Conservation (phyloP, 371 early-diverging fungal species). For the Mucor saturninus region DNA sequence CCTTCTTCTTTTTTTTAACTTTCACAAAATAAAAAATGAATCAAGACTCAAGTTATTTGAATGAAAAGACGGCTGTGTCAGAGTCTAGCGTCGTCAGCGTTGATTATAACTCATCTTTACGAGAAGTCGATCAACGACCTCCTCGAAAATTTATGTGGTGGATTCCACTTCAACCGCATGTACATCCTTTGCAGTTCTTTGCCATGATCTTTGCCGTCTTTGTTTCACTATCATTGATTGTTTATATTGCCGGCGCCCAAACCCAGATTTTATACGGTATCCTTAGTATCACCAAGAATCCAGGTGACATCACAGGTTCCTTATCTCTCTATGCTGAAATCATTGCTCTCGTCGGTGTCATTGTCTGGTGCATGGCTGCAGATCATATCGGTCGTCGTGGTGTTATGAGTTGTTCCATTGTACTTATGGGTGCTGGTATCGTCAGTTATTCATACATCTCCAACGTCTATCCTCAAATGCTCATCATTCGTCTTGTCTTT, state of each 20-base stretch:
- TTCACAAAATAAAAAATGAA: conserved; percentile 1
- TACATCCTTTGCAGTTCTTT: conserved; percentile 43
- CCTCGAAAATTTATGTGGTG: conserved; percentile 48
- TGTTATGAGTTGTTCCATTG: conserved; percentile 28
- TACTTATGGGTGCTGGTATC: conserved; percentile 59
- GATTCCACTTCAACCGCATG: conserved; percentile 37
- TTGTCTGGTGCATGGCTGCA: conserved; percentile 39
- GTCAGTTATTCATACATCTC: conserved; percentile 51
- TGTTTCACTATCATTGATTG: conserved; percentile 33
- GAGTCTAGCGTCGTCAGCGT: conserved; percentile 8
- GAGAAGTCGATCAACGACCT: conserved; percentile 5
- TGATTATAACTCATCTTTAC: conserved; percentile 3
- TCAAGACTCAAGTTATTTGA: not conserved
- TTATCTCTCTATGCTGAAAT: conserved; percentile 69
- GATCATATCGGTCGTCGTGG: conserved; percentile 28
- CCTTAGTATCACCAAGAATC: conserved; percentile 10
- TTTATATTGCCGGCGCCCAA: conserved; percentile 41
- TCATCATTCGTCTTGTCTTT: conserved; percentile 61
- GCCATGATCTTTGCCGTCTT: conserved; percentile 42
- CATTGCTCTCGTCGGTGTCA: conserved; percentile 39
- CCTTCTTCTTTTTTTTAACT: not conserved
- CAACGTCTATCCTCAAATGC: conserved; percentile 56
- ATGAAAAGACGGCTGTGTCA: conserved; percentile 18
- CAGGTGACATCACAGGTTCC: conserved; percentile 50
- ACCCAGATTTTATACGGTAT: conserved; percentile 33